phyloP scores from a whole-genome alignment of 495 filamentous ascomycete species.

The Lophiotrema nucula region DNA sequence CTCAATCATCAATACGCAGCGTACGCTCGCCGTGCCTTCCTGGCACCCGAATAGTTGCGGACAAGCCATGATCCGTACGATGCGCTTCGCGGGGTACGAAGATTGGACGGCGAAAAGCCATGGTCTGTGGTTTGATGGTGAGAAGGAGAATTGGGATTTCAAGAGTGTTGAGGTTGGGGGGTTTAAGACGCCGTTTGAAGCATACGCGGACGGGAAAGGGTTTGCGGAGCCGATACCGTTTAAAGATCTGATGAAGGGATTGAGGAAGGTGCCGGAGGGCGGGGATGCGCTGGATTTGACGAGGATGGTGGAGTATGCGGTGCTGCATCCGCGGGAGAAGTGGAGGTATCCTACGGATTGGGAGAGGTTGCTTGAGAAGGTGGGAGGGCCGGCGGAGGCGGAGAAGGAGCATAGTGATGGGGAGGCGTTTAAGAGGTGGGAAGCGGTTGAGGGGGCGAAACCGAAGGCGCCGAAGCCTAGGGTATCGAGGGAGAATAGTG shows the following conservation, averaged over 20 bases:
- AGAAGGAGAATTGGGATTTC: not conserved
- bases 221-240: constrained; percentile 1
- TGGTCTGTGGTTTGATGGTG: not conserved
- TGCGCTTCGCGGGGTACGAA: constrained; percentile 3
- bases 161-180: not conserved
- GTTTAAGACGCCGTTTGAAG: not conserved
- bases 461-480: no score
- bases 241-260: not conserved
- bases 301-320: constrained; percentile 7
- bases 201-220: no score
- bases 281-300: constrained; percentile 19
- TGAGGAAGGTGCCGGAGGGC: constrained; percentile 7
- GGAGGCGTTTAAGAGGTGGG: not conserved
- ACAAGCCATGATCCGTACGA: constrained; percentile 2
- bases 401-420: not conserved
- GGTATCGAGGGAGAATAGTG: no score
- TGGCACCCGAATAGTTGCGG: no score
- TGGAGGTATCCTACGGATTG: constrained; percentile 6
- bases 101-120: constrained; percentile 6
- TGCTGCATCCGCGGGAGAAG: constrained; percentile 1
- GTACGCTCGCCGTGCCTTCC: not conserved
- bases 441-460: no score
- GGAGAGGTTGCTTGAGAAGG: not conserved
- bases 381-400: constrained; percentile 4
- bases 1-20: constrained; percentile 1